Base-by-base conservation (phyloP, 2,329 filamentous ascomycete genomes). In the Aspergillus tubingensis region DNA sequence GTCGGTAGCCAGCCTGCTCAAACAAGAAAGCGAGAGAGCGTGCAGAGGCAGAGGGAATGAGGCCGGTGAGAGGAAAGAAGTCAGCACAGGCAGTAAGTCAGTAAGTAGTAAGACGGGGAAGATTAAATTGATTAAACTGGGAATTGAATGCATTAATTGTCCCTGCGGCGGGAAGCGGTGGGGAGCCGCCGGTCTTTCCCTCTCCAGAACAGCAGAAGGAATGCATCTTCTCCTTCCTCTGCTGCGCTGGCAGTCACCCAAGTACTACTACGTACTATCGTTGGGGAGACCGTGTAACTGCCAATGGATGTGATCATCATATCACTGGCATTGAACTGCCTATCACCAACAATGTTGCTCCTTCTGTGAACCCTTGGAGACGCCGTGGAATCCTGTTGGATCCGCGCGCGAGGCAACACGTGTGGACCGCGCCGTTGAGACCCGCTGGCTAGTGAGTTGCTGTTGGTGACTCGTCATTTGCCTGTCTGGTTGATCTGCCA, bases 341-440 rank as follows among this genome's bases (percentile, higher is more conserved):
- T 11, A 36, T 3, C 11, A 36, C 30, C 10, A 36, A 36, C 11
- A 36, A 36, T 36, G 32, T 36, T 36, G 32, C 32, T 11, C 32
- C 32, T 36, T 36, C 32, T 36, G 32, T 5, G 11, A 36, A 36
- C 32, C 32, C 32, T 36, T 11, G 10, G 4, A 13, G 32, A 36
- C 11, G 32, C 27, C 44, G 23, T 25, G 44, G 13, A 15, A 25
- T 27, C 13, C 27, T 23, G 21, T 27, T 10, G 23, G 44, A 25
- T 49, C 44, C 44, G 21, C n/a, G n/a, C 25, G 17, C 30, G 11
- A 30, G 8, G 23, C 23, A 5, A 55, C 53, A 55, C 53, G 53
- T 55, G 53, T 55, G 53, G 53, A 55, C 32, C 53, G 39, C 27
- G 25, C 47, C 47, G 53, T 30, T 47, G 23, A 55, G 27, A 32